Percentiles rank a stretch among this genome's conserved stretches.
Evolutionary conservation across 139 green algal genomes (phyloP).

Genomic region (Edaphochlamys debaryana): DNA sequence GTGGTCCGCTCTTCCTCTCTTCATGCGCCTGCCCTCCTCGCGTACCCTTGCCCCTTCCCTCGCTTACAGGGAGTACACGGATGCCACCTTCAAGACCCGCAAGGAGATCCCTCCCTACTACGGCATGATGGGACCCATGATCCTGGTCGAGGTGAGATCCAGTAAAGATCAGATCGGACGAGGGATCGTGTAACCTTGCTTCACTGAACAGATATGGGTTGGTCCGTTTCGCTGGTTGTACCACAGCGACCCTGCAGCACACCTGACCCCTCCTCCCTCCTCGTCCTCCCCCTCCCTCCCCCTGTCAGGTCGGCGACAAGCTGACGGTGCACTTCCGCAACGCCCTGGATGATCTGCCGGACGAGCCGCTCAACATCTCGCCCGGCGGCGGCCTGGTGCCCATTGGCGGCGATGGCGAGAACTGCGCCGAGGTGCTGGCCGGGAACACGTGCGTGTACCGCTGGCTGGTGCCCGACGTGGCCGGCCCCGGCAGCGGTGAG

Average conservation of each 20-base stretch:
- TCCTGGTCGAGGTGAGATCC: conserved; percentile 52
- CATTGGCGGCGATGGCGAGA: neutral
- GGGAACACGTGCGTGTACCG: conserved; percentile 18
- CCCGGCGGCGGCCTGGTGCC: neutral
- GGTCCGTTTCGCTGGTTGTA: no score
- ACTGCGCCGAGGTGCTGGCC: neutral
- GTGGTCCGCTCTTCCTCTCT: no score
- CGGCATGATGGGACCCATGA: conserved; percentile 56
- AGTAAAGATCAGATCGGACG: no score
- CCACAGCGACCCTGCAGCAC: no score
- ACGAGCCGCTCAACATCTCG: conserved; percentile 29
- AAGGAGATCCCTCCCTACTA: neutral
- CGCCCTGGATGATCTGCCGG: conserved; percentile 11
- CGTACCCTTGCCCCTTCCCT: no score
- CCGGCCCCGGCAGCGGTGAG: conserved; percentile 31
- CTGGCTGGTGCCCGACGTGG: conserved; percentile 48
- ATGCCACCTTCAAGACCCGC: conserved; percentile 52
- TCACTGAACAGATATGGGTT: no score
- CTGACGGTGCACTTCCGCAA: conserved; percentile 58
- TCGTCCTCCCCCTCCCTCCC: no score
- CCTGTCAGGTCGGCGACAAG: conserved; percentile 70
- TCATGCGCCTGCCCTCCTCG: no score
- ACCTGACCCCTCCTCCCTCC: no score
- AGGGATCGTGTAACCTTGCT: no score
- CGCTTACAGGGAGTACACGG: conserved; percentile 61